Evolutionary conservation across 805 yeast genomes (phyloP).

Genomic region (Millerozyma acaciae): DNA sequence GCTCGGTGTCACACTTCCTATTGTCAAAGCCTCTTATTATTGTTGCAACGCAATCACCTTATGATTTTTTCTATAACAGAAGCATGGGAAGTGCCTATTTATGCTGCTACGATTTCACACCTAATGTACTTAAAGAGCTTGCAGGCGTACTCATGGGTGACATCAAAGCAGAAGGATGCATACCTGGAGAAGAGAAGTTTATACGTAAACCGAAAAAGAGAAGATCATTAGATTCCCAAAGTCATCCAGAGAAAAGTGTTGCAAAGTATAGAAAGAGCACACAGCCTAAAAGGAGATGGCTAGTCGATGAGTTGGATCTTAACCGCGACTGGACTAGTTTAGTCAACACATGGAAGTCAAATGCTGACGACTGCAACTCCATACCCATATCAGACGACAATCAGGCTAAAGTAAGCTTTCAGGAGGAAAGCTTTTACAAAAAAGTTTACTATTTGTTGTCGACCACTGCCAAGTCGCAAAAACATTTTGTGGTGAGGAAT

Average conservation of each 20-base stretch:
- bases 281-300: constrained; percentile 44
- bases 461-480: constrained; percentile 28
- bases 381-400: constrained; percentile 10
- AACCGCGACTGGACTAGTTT: constrained; percentile 50
- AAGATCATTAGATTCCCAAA: constrained; percentile 13
- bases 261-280: constrained; percentile 10
- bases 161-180: constrained; percentile 46
- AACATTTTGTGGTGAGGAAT: constrained; percentile 55
- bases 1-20: constrained; percentile 17
- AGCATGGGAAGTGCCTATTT: constrained; percentile 53
- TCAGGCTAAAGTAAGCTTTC: constrained; percentile 17
- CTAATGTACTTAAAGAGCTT: constrained; percentile 45
- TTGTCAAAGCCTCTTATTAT: constrained; percentile 50
- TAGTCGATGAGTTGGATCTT: constrained; percentile 52
- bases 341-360: constrained; percentile 40
- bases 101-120: constrained; percentile 60
- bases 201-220: constrained; percentile 20
- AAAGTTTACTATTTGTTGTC: constrained; percentile 28
- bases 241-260: constrained; percentile 6
- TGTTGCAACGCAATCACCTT: constrained; percentile 61
- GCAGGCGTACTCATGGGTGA: constrained; percentile 55
- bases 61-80: constrained; percentile 54
- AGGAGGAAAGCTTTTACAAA: constrained; percentile 25
- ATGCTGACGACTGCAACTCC: constrained; percentile 18
- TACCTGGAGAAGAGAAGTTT: constrained; percentile 51